Evolutionary conservation across 176 grass and related monocot species (phyloP).

Genomic region (Carex parvula): DNA sequence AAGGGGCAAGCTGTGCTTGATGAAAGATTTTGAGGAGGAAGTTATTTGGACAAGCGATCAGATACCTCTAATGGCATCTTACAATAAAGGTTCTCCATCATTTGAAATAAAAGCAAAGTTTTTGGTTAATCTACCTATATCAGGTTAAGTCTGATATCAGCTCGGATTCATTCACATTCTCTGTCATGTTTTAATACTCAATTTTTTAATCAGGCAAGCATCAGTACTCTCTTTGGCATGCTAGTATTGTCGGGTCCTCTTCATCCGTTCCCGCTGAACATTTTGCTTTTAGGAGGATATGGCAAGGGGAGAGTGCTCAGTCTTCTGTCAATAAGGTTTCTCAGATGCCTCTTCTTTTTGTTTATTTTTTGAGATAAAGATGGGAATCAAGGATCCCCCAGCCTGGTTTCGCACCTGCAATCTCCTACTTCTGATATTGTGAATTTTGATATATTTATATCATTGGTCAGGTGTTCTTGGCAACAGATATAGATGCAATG

Average conservation of each 20-base stretch:
- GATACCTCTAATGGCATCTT: constrained; percentile 90
- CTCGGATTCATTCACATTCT: constrained; percentile 10
- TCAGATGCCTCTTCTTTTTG: neutral
- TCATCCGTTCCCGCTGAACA: constrained; percentile 42
- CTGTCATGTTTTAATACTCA: constrained; percentile 21
- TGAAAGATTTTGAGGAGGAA: constrained; percentile 98
- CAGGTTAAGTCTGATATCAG: neutral
- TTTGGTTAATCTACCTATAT: neutral
- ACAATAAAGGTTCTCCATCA: constrained; percentile 66
- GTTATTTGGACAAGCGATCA: constrained; percentile 81
- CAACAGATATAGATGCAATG: constrained; percentile 83
- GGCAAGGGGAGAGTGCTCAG: constrained; percentile 71
- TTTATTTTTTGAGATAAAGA: neutral
- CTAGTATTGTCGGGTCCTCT: constrained; percentile 33
- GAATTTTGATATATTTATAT: constrained; percentile 28
- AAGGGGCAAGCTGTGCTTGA: constrained; percentile 51
- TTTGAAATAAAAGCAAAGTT: neutral
- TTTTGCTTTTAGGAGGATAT: constrained; percentile 74
- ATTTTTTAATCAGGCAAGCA: constrained; percentile 53
- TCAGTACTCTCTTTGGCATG: constrained; percentile 86
- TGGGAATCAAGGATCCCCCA: too few species aligned
- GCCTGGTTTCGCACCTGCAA: too few species aligned
- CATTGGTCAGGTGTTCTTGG: constrained; percentile 71
- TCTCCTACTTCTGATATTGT: neutral
- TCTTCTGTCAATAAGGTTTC: constrained; percentile 84